A percentile compares a stretch with the other conserved stretches of the same genome.
Conservation (phyloP, 2,329 filamentous ascomycete species). For the Claviceps citrina region DNA sequence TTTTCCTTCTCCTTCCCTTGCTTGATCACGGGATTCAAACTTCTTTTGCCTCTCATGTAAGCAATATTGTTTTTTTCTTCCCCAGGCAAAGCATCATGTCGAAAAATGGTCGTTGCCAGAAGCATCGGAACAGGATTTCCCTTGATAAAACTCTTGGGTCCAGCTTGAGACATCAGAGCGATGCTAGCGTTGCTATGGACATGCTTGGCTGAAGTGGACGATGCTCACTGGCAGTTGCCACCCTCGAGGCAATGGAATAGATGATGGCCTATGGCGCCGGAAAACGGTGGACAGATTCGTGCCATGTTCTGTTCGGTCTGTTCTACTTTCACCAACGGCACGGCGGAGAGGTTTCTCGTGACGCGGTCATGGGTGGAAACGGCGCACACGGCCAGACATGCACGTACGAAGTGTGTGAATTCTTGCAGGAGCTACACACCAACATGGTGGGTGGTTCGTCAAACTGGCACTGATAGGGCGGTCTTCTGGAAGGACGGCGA, state of each 20-base stretch:
- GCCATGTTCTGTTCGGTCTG: neutral
- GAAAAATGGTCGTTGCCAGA: neutral
- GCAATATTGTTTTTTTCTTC: neutral
- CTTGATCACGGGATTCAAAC: neutral
- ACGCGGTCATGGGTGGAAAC: neutral
- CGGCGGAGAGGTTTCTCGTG: neutral
- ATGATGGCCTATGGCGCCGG: neutral
- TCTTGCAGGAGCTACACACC: neutral
- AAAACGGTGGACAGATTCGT: neutral
- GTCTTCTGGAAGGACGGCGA: neutral
- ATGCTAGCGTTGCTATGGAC: neutral
- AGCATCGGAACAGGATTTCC: neutral
- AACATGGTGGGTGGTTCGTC: neutral
- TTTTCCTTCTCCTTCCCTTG: neutral
- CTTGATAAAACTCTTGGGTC: neutral
- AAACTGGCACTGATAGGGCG: neutral
- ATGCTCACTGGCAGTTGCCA: neutral
- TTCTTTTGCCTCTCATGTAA: neutral
- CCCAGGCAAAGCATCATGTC: neutral
- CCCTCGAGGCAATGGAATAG: no score
- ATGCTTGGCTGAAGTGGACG: neutral
- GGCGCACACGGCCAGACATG: constrained; percentile 3
- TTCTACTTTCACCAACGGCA: neutral
- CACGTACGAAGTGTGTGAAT: no score
- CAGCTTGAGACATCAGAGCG: neutral